phyloP scores from a whole-genome alignment of 1,284 basidiomycete genomes.

The Ustilago xerochloae region DNA sequence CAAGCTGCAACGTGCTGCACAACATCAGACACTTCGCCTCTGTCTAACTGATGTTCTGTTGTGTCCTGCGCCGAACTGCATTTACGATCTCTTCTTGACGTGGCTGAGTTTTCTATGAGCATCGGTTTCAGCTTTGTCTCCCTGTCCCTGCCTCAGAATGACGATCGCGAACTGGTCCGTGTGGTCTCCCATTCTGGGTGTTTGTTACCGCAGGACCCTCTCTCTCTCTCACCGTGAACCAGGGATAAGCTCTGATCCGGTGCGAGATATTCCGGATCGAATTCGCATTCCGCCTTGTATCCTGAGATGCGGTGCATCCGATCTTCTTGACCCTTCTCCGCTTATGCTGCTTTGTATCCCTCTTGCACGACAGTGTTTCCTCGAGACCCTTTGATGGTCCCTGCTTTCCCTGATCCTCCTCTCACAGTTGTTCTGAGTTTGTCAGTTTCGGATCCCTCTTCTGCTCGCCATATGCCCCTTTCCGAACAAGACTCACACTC shows the following conservation, averaged over 20 bases:
- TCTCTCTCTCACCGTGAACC: no score
- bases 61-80: neutral
- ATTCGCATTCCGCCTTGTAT: no score
- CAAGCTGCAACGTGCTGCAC: no score
- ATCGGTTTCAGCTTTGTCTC: slow-evolving; percentile 1
- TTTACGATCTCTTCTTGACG: neutral
- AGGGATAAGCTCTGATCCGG: no score
- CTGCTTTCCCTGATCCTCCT: neutral
- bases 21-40: no score
- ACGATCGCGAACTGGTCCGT: slow-evolving; percentile 6
- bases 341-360: no score
- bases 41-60: no score
- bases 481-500: neutral
- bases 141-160: neutral
- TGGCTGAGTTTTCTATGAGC: neutral
- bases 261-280: no score
- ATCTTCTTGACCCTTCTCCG: neutral
- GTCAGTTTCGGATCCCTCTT: no score
- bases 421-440: no score
- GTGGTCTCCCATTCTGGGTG: neutral
- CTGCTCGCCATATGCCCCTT: neutral
- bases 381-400: neutral
- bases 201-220: no score
- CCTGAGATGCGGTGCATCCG: neutral
- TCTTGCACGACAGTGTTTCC: no score